Evolutionary conservation across 108 stramenopile genomes (phyloP), one percentile per base, ranked within the genome.

Genomic region (Skeletonema marinoi): DNA sequence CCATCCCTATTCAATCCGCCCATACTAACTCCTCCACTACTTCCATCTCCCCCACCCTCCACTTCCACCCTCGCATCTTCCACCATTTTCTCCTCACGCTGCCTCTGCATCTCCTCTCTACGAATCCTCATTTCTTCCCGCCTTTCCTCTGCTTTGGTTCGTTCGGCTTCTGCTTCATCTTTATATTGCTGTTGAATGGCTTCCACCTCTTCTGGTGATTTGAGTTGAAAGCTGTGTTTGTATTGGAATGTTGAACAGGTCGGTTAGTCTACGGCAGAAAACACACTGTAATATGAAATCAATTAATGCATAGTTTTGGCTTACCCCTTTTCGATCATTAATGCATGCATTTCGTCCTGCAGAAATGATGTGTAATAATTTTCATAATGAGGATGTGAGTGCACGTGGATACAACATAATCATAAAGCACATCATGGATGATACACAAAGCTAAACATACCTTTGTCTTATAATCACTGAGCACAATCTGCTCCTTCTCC

Each of bases 241-340:
- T 19, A 1, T 51, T 1, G 5, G 50, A 41, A 2, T 41, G 39
- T 41, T 41, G 11, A 10, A n/a, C n/a, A n/a, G 39, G 39, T 41
- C 2, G 12, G 39, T 11, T 41, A 41, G 39, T 10, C 11, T 12
- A 11, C n/a, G 39, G 39, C 39, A 41, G 1, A 41, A 39, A 36
- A 36, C 8, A 10, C 6, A 36, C 6, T 36, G n/a, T n/a, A 0
- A 41, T 41, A 41, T 2, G 2, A 51, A 6, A 1, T 51, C 50
- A 6, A 51, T 51, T 51, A 0, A 6, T 19, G 6, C 2, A 51
- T 17, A 51, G n/a, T 5, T 16, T 17, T 50, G 14, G 21, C 68
- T 77, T 80, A 88, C 62, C 87, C 90, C 64, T 90, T 88, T 25
- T 88, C 85, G 10, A 87, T 59, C 81, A 90, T 87, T 25, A 87